Base-by-base conservation (phyloP, 768 basidiomycete genomes). In the Termitomyces sp. region DNA sequence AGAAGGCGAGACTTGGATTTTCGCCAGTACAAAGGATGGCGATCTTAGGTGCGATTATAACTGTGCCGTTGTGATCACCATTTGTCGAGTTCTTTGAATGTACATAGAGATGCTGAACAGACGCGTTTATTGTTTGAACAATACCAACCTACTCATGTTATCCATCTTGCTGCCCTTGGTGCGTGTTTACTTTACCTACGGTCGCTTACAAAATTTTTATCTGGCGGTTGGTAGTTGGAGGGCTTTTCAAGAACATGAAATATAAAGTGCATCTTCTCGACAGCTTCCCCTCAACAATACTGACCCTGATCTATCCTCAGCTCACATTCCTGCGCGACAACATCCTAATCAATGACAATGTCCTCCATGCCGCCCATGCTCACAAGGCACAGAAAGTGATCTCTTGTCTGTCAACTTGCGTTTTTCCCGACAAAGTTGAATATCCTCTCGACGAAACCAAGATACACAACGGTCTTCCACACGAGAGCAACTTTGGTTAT, bases 351-450 rank as follows among this genome's bases (percentile, higher is more conserved):
- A 98, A 98, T 74, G 93, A 96, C 71, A 94, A 95, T 71, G 86
- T 98, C 44, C 81, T 98, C 23, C 84, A 94, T 69, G 79, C 82
- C 35, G 79, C 93, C 8, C 81, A 92, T 69, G 77, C 85, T 63
- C 75, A 79, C 67, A 78, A 84, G 52, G 80, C 81, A 23, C 64
- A 81, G 62, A 98, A 97, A 73, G 81, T 96, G 65, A 88, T 98
- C 59, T 97, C 95, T 13, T 98, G 95, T 69, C 84, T 98, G 41
- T 97, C 95, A 10, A 98, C 96, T 44, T 98, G 95, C 70, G 93
- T 98, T 49, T 98, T 95, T 79, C 95, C 95, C 0, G 95, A 98
- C 73, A 90, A 94, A 71, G 94, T 95, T 63, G 82, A 85, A 55
- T 97, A 95, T 71, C 96, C 95, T 14, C 83, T 98, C 30, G 90